Percentiles rank a stretch among this genome's conserved stretches.
Conservation (phyloP, 148 eudicot genomes). For the Chenopodium suecicum region DNA sequence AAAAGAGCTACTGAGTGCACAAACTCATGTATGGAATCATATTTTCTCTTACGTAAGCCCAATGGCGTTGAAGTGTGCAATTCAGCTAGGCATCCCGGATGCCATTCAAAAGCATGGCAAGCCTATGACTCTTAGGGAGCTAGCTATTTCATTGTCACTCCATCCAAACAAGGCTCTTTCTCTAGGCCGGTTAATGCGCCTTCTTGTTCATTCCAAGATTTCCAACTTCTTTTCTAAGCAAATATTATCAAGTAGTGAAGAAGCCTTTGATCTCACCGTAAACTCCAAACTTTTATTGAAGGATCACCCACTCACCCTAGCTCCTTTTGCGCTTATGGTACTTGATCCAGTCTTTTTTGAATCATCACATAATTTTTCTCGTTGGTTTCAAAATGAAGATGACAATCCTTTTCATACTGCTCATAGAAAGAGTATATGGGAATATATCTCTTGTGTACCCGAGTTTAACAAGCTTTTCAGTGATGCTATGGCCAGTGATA, state of each 20-base stretch:
- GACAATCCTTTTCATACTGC: conserved; percentile 25
- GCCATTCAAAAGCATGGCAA: conserved; percentile 29
- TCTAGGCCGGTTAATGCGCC: conserved; percentile 31
- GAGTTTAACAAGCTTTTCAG: conserved; percentile 18
- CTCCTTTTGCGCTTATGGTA: conserved; percentile 12
- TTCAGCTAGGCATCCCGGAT: conserved; percentile 31
- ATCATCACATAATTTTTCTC: conserved; percentile 15
- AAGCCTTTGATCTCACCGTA: conserved; percentile 26
- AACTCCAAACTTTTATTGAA: conserved; percentile 27
- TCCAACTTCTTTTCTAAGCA: conserved; percentile 19
- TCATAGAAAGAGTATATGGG: conserved; percentile 30
- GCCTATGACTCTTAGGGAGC: conserved; percentile 23
- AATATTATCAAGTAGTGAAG: not conserved
- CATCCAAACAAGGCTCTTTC: conserved; percentile 23
- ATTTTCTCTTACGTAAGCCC: conserved; percentile 17
- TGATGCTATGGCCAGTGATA: conserved; percentile 36
- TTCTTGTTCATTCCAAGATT: conserved; percentile 27
- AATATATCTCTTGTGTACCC: conserved; percentile 5
- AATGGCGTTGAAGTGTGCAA: conserved; percentile 32
- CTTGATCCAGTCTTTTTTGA: conserved; percentile 19
- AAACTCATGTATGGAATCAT: conserved; percentile 29
- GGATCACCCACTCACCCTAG: conserved; percentile 20
- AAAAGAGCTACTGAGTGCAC: conserved; percentile 25
- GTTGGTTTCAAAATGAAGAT: conserved; percentile 25
- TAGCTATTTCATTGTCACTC: conserved; percentile 14